Evolutionary conservation across 73 alveolate genomes (phyloP).

Genomic region (Tetrahymena borealis): DNA sequence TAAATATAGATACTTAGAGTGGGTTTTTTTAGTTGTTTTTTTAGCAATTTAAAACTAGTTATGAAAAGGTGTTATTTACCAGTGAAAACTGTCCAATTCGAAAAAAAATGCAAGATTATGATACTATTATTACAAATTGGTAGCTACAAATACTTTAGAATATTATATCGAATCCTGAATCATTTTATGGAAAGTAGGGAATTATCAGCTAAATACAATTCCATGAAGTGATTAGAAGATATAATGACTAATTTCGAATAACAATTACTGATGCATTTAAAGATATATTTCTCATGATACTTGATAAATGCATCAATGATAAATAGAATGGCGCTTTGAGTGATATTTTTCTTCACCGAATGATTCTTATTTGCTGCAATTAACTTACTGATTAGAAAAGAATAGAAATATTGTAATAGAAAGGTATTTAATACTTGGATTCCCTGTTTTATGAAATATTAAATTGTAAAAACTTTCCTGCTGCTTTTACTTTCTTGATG

Average conservation of each 20-base stretch:
- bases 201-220: not conserved
- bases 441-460: not conserved
- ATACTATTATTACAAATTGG: not conserved
- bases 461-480: not conserved
- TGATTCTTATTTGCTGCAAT: not conserved
- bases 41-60: not conserved
- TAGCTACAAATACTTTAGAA: not conserved
- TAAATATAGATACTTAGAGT: not conserved
- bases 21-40: not conserved
- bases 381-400: not conserved
- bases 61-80: not conserved
- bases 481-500: not conserved
- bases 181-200: not conserved
- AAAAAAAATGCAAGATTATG: not conserved
- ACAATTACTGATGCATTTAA: not conserved
- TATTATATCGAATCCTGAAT: not conserved
- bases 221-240: not conserved
- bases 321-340: not conserved
- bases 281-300: not conserved
- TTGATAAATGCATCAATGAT: not conserved
- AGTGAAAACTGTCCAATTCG: not conserved
- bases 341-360: not conserved
- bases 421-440: not conserved
- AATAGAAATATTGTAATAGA: not conserved
- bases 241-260: not conserved